Percentiles rank a stretch among this genome's conserved stretches.
phyloP scores from a whole-genome alignment of 805 yeast species.

The Yamadazyma ubonensis region DNA sequence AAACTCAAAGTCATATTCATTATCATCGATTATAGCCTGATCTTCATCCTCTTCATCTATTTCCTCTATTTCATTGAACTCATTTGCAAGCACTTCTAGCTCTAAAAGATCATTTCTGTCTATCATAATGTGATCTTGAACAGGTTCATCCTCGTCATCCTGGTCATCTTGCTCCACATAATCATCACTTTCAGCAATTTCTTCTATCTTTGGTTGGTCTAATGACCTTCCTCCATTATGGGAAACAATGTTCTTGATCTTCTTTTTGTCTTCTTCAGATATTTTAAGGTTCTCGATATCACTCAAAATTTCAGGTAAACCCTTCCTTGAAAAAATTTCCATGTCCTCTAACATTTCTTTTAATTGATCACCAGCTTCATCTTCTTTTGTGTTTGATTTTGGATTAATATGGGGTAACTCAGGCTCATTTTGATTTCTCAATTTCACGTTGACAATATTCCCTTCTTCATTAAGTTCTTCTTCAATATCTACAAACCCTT shows the following conservation, averaged over 20 bases:
- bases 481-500: conserved; percentile 59
- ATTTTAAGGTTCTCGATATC: conserved; percentile 28
- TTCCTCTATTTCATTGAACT: conserved; percentile 15
- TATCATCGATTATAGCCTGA: too few species aligned
- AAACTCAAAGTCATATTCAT: conserved; percentile 30
- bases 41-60: conserved; percentile 30
- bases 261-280: conserved; percentile 27
- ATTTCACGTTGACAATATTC: conserved; percentile 45
- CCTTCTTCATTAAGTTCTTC: conserved; percentile 83
- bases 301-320: neutral
- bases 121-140: too few species aligned
- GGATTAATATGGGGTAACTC: too few species aligned
- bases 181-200: conserved; percentile 33
- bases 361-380: conserved; percentile 19
- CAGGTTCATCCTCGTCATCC: conserved; percentile 32
- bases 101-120: too few species aligned
- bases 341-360: conserved; percentile 34
- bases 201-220: conserved; percentile 25
- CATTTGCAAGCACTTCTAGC: too few species aligned
- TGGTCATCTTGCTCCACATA: conserved; percentile 25
- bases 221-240: conserved; percentile 16
- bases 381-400: too few species aligned
- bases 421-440: neutral
- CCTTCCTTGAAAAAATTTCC: conserved; percentile 34
- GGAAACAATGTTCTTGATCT: conserved; percentile 22